These are phyloP conservation scores for Rugonectria rugulosa DNA, from an alignment of 2,329 filamentous ascomycete species.

Conservation along the genomic window DNA sequence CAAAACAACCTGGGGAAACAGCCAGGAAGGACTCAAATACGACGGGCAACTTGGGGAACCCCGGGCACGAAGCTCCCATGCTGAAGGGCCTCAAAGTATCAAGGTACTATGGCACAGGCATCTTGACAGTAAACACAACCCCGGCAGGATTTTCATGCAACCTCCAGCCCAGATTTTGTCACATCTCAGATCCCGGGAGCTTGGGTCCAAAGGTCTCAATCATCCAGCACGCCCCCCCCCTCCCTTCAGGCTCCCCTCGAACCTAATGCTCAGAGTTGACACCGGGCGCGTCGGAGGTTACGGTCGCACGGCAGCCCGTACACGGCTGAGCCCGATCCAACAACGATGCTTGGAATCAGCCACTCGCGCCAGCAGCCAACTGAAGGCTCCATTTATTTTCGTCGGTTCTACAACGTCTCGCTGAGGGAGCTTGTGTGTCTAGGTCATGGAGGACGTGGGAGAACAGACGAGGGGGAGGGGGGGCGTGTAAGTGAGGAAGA, in stretches of 20 bases:
- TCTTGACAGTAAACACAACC: slow-evolving; percentile 28
- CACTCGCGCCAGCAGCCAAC: slow-evolving; percentile 38
- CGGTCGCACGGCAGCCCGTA: slow-evolving; percentile 23
- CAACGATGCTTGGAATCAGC: slow-evolving; percentile 15
- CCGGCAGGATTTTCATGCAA: slow-evolving; percentile 35
- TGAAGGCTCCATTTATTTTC: slow-evolving; percentile 35
- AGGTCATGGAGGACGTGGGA: background rate
- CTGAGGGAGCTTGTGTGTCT: slow-evolving; percentile 23
- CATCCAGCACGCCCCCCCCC: slow-evolving; percentile 13
- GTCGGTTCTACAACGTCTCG: slow-evolving; percentile 29
- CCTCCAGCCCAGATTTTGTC: slow-evolving; percentile 30
- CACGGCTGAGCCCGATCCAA: slow-evolving; percentile 29
- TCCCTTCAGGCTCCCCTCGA: background rate
- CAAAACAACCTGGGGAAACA: slow-evolving; percentile 15
- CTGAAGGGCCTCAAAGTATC: too few species aligned
- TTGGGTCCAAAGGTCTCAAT: slow-evolving; percentile 30
- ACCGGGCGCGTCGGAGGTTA: slow-evolving; percentile 33
- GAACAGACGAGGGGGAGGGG: too few species aligned
- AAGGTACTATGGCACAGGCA: too few species aligned
- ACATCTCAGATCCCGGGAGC: slow-evolving; percentile 36
- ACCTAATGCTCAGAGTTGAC: slow-evolving; percentile 12
- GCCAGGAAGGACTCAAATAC: slow-evolving; percentile 31
- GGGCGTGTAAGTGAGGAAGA: background rate
- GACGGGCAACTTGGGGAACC: slow-evolving; percentile 16
- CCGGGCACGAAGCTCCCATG: slow-evolving; percentile 15